Percentiles rank a stretch among this genome's conserved stretches.
These are phyloP conservation scores for Tephrocybe rancida DNA, from an alignment of 768 basidiomycete species.

Conservation along the genomic window DNA sequence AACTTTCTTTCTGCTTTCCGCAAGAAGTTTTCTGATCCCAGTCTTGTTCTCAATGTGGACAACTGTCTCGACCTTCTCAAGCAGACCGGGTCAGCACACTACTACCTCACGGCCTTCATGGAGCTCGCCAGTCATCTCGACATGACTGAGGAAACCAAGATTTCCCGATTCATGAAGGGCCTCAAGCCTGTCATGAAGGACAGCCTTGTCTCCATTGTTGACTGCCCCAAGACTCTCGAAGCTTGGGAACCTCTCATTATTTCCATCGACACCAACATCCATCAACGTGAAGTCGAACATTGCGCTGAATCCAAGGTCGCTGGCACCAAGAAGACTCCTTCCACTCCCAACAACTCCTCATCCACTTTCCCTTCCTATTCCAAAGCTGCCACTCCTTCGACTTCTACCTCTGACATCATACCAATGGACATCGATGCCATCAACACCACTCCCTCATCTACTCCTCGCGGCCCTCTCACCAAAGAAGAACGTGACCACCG, in stretches of 20 bases:
- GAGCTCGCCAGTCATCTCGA: constrained; percentile 27
- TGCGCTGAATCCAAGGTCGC: not conserved
- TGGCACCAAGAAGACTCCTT: not conserved
- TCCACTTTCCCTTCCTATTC: too few relatives aligned
- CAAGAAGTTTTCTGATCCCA: constrained; percentile 28
- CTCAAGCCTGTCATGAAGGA: constrained; percentile 12
- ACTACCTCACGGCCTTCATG: not conserved
- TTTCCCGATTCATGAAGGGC: constrained; percentile 18
- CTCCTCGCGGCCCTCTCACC: constrained; percentile 27
- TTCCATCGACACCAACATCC: constrained; percentile 26
- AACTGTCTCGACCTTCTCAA: constrained; percentile 11
- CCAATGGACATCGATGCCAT: constrained; percentile 35
- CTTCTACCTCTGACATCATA: constrained; percentile 9
- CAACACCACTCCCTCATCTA: constrained; percentile 2
- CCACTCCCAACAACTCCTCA: too few relatives aligned
- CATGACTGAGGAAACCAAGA: constrained; percentile 33
- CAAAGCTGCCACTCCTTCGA: too few relatives aligned
- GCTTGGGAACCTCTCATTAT: constrained; percentile 20
- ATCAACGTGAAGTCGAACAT: not conserved
- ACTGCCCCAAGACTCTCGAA: constrained; percentile 10
- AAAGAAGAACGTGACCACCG: too few relatives aligned
- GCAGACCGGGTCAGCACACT: not conserved
- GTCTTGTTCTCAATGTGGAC: constrained; percentile 25
- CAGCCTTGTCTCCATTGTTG: too few relatives aligned
- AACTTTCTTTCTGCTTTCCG: constrained; percentile 23